Evolutionary conservation across 164 flowering plant species (phyloP).

Genomic region (Hamamelis virginiana): DNA sequence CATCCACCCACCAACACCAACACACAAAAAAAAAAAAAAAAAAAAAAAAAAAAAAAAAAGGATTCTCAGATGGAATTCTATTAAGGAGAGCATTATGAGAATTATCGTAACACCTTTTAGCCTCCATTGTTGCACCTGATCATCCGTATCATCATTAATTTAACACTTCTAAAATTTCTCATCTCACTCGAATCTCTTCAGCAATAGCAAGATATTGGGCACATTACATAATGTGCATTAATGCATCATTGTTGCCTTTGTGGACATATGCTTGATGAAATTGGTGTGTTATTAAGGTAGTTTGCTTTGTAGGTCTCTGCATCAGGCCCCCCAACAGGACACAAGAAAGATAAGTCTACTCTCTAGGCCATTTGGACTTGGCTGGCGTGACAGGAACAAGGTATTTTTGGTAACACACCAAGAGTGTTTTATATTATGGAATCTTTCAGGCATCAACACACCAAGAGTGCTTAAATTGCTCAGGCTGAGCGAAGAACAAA

Average conservation of each 20-base stretch:
- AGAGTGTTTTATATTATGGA: too few relatives aligned
- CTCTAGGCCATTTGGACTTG: conserved; percentile 34
- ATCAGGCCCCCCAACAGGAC: conserved; percentile 12
- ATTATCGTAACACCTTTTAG: neutral
- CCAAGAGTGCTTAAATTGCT: too few relatives aligned
- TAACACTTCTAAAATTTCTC: neutral
- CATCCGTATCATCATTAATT: neutral
- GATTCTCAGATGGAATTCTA: too few relatives aligned
- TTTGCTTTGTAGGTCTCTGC: conserved; percentile 24
- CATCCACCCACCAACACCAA: too few relatives aligned
- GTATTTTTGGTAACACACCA: too few relatives aligned
- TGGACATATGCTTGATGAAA: neutral
- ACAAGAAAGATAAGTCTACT: conserved; percentile 22
- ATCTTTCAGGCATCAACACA: too few relatives aligned
- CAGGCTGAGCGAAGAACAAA: too few relatives aligned
- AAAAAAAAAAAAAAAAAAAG: too few relatives aligned
- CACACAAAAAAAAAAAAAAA: too few relatives aligned
- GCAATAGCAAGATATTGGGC: neutral
- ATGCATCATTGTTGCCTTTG: neutral
- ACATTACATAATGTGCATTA: neutral
- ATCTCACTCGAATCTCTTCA: neutral
- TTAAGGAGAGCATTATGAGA: too few relatives aligned
- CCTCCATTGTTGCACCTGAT: neutral
- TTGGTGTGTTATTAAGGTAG: conserved; percentile 6
- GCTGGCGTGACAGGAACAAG: conserved; percentile 47